These are phyloP conservation scores for Inonotus hispidus DNA, from an alignment of 1,284 basidiomycete species.

Conservation along the genomic window DNA sequence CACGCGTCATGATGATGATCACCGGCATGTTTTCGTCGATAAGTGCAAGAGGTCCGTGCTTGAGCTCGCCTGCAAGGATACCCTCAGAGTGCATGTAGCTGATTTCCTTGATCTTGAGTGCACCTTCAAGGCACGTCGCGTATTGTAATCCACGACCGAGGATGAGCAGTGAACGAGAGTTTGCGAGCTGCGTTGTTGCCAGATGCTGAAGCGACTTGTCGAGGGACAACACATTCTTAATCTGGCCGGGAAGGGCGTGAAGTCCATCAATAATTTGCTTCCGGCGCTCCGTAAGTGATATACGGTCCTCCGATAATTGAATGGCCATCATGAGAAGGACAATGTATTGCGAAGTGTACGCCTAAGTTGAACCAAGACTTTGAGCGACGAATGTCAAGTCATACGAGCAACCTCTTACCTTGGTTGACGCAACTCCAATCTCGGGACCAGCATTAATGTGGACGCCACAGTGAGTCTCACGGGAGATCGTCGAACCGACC, in stretches of 20 bases:
- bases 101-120: slow-evolving; percentile 99
- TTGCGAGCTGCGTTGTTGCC: slow-evolving; percentile 71
- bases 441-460: slow-evolving; percentile 99
- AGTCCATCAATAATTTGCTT: slow-evolving; percentile 94
- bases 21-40: slow-evolving; percentile 99
- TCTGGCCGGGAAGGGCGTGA: slow-evolving; percentile 85
- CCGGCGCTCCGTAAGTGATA: slow-evolving; percentile 86
- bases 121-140: slow-evolving; percentile 97
- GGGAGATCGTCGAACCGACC: slow-evolving; percentile 96
- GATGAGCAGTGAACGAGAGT: slow-evolving; percentile 87
- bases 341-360: slow-evolving; percentile 99
- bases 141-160: slow-evolving; percentile 99
- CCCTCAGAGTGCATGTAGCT: slow-evolving; percentile 90
- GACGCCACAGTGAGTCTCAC: slow-evolving; percentile 98
- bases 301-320: slow-evolving; percentile 94
- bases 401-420: slow-evolving; percentile 46
- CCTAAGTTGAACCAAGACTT: slow-evolving; percentile 38
- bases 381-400: not conserved
- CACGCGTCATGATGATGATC: slow-evolving; percentile 98
- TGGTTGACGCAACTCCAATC: slow-evolving; percentile 99
- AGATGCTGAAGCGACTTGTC: slow-evolving; percentile 82
- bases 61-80: slow-evolving; percentile 97
- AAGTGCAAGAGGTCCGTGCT: slow-evolving; percentile 96
- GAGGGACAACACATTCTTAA: slow-evolving; percentile 81
- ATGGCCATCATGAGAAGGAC: slow-evolving; percentile 98